These are phyloP conservation scores for Fusarium sp. DNA, from an alignment of 2,329 filamentous ascomycete genomes.

Conservation along the genomic window DNA sequence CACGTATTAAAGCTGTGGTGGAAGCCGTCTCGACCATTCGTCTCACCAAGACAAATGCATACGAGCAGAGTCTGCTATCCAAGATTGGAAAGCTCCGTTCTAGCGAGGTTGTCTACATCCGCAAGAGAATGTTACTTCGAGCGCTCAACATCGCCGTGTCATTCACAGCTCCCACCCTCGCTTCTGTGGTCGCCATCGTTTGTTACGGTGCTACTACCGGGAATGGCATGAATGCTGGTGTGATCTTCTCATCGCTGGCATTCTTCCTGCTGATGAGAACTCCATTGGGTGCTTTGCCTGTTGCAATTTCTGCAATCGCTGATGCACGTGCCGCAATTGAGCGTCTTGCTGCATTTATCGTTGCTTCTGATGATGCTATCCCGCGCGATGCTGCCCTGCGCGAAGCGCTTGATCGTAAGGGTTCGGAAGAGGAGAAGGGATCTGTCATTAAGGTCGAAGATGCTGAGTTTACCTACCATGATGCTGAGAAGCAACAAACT, in stretches of 20 bases:
- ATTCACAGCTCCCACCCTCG: slow-evolving; percentile 24
- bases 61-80: slow-evolving; percentile 29
- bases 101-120: slow-evolving; percentile 26
- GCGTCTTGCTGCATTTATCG: slow-evolving; percentile 12
- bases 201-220: slow-evolving; percentile 29
- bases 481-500: slow-evolving; percentile 9
- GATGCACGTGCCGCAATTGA: slow-evolving; percentile 31
- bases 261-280: slow-evolving; percentile 28
- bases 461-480: slow-evolving; percentile 23
- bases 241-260: slow-evolving; percentile 26
- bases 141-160: slow-evolving; percentile 32
- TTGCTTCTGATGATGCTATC: slow-evolving; percentile 12
- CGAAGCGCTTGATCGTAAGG: background rate
- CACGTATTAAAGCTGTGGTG: slow-evolving; percentile 25
- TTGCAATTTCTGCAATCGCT: slow-evolving; percentile 26
- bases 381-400: background rate
- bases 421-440: background rate
- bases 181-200: slow-evolving; percentile 29
- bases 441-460: slow-evolving; percentile 9
- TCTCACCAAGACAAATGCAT: slow-evolving; percentile 29
- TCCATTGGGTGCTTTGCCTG: slow-evolving; percentile 16
- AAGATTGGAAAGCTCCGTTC: slow-evolving; percentile 32
- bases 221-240: slow-evolving; percentile 28
- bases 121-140: slow-evolving; percentile 36
- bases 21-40: slow-evolving; percentile 30